Base-by-base conservation (phyloP, 805 yeast species). In the Lipomyces spencermartinsiae region DNA sequence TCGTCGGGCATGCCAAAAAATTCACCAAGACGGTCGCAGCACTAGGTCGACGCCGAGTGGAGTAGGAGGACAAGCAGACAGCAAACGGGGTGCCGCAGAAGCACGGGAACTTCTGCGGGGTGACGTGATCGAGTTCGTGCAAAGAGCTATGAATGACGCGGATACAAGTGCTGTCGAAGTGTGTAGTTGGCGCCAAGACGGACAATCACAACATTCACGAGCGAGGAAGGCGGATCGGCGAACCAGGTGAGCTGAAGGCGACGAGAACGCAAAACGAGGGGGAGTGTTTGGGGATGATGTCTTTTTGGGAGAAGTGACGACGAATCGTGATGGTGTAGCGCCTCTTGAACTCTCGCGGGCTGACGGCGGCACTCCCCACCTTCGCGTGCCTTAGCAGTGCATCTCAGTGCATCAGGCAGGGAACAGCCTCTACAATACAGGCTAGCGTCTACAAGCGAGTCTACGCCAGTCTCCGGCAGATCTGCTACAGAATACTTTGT, bases 1-100 rank as follows among this genome's bases (percentile, higher is more conserved):
- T 53, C 56, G 34, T 53, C 56, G n/a, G 56, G 56, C 56, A 53
- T 53, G 16, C 22, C 49, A 43, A 9, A 43, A 43, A 19, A 43
- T 16, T 43, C 49, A 43, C 49, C 49, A 8, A n/a, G 49, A n/a
- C 22, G 49, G 49, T 25, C 9, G 8, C 49, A 43, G 49, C 10
- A 43, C n/a, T 6, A 19, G 49, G 22, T n/a, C n/a, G 43, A 43
- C 4, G 49, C 22, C 0, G 22, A 9, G n/a, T 22, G 22, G 8
- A 43, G 22, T 43, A 19, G n/a, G 49, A 43, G 22, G 49, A n/a
- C 22, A 19, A 43, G 49, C 19, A 43, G 49, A 19, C 49, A n/a
- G 49, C 22, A 43, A 43, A 19, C 49, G 49, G 49, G 22, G 22
- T 16, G 49, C 22, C 22, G 19, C n/a, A 12, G 16, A 16, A 37